Base-by-base conservation (phyloP, 352 stramenopile genomes). In the Pythium myriotylum region DNA sequence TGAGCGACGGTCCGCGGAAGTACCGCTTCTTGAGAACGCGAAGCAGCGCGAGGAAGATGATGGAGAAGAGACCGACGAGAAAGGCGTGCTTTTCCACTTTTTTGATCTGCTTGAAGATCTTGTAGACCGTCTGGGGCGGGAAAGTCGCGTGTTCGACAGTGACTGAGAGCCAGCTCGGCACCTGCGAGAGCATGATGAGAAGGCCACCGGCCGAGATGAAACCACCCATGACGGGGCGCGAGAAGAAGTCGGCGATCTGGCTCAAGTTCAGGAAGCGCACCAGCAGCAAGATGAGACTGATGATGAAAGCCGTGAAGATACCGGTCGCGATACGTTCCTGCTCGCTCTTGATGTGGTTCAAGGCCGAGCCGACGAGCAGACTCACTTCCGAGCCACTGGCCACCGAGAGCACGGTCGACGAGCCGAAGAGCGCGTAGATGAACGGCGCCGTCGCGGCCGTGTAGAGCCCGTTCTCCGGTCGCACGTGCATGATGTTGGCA, bases 161-260 rank as follows among this genome's bases (percentile, higher is more conserved):
- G 45, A 96, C 82, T 24, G 88, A 86, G 54, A 97, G 81, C 67
- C 89, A 86, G 54, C 92, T 90, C 32, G 87, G 88, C 23, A 92
- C 68, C 73, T 98, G 90, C 42, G 85, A 96, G 32, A 94, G 74
- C 51, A 90, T 94, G 77, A 98, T 98, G 59, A 97, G 86, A 52
- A 97, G 76, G 23, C 90, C 87, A 1, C 86, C 89, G 23, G 76
- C 91, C 17, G 84, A 93, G 41, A 94, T 95, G 67, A 98, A 98
- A 42, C 91, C 91, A 13, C 84, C 90, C 66, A 97, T 85, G 54
- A 98, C 90, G 7, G 92, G 87, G 32, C 95, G 78, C 8, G 84
- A 92, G 59, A 97, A 84, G 60, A 98, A 96, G 41, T 91, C 87
- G 24, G 86, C 88, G 37, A 98, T 68, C 48, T 95, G 85, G 20